Conservation (phyloP, 371 early-diverging fungal genomes). For the Choanephora cucurbitarum region DNA sequence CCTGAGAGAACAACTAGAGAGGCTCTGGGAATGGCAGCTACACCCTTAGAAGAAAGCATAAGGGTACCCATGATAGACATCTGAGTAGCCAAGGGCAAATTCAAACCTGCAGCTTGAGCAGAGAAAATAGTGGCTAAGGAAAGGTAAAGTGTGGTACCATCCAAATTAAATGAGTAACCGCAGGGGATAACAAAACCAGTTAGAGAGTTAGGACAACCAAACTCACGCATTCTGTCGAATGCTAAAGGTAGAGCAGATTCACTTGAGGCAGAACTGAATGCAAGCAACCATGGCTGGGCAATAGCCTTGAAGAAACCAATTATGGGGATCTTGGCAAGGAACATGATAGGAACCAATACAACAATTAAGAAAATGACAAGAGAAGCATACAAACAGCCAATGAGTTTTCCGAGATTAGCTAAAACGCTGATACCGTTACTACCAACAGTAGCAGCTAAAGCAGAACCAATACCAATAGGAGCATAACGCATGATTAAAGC, state of each 20-base stretch:
- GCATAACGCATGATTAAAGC: constrained; percentile 73
- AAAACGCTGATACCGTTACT: constrained; percentile 68
- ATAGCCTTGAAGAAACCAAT: constrained; percentile 57
- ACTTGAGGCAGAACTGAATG: constrained; percentile 85
- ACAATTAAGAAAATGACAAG: constrained; percentile 62
- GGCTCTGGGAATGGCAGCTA: constrained; percentile 81
- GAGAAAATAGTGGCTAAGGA: constrained; percentile 66
- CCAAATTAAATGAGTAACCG: constrained; percentile 85
- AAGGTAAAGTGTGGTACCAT: constrained; percentile 80
- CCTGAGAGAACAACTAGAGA: constrained; percentile 44
- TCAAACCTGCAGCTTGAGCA: constrained; percentile 68
- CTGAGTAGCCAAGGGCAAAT: constrained; percentile 63
- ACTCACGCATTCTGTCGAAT: constrained; percentile 71
- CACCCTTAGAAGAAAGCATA: constrained; percentile 79
- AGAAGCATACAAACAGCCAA: constrained; percentile 68
- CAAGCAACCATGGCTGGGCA: constrained; percentile 71
- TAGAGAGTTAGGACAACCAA: constrained; percentile 74
- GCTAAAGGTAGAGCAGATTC: constrained; percentile 81
- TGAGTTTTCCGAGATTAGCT: constrained; percentile 66
- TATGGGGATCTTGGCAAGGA: constrained; percentile 60
- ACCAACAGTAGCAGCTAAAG: constrained; percentile 70
- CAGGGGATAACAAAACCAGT: constrained; percentile 76
- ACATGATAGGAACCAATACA: constrained; percentile 66
- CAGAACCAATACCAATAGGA: constrained; percentile 73
- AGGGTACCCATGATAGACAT: constrained; percentile 73